Conservation (phyloP, 495 filamentous ascomycete genomes). For the Tuber melanosporum region DNA sequence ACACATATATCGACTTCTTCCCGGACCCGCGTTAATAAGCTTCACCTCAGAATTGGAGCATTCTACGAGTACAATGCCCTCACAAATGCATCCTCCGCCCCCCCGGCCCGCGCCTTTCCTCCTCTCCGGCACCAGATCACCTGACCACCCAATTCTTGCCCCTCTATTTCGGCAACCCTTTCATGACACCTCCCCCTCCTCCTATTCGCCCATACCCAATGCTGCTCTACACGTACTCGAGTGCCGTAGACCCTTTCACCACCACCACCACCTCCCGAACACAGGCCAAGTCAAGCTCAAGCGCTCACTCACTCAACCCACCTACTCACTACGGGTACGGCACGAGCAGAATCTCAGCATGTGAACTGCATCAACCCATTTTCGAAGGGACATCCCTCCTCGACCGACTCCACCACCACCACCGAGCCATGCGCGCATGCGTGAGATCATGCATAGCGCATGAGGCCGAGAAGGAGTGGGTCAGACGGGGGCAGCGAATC, state of each 20-base stretch:
- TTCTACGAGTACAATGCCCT: background rate
- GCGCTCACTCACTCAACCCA: background rate
- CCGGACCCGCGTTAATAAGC: background rate
- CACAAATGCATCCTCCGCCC: background rate
- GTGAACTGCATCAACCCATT: background rate
- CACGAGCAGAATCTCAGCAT: background rate
- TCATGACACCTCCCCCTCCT: background rate
- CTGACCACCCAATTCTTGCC: background rate
- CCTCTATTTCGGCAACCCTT: background rate
- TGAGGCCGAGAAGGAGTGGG: background rate
- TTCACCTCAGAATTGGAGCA: background rate
- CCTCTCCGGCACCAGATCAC: background rate
- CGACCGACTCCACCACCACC: background rate
- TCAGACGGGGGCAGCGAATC: background rate
- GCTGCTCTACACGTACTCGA: background rate
- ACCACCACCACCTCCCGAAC: background rate
- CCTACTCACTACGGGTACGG: background rate
- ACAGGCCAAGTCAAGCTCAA: background rate
- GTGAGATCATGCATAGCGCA: background rate
- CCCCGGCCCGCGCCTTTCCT: background rate
- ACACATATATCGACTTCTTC: background rate
- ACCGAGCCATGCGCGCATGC: background rate
- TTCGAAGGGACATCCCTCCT: background rate
- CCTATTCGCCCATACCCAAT: background rate
- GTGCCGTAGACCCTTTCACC: background rate